Conservation (phyloP, 2,329 filamentous ascomycete genomes). For the Blastomyces percursus region DNA sequence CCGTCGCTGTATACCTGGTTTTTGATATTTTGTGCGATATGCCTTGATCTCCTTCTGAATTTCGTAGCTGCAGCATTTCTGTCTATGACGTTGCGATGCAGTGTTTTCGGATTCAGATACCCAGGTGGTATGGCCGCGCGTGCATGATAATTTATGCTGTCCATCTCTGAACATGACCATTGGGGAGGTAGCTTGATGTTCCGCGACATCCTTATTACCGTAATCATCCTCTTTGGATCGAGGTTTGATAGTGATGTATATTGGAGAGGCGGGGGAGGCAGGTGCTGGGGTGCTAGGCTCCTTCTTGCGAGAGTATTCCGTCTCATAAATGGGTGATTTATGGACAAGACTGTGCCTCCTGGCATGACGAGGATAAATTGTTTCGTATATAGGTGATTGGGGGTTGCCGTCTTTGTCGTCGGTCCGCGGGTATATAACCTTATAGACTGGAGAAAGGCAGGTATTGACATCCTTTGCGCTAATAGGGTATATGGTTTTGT, state of each 20-base stretch:
- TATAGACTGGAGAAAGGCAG: neutral
- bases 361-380: neutral
- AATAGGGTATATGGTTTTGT: constrained; percentile 4
- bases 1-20: neutral
- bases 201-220: neutral
- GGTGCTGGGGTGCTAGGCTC: neutral
- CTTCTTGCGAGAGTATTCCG: neutral
- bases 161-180: neutral
- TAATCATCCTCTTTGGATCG: neutral
- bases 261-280: neutral
- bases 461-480: neutral
- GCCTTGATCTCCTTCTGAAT: neutral
- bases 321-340: neutral
- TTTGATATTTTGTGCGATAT: neutral
- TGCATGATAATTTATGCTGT: neutral
- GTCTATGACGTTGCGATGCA: neutral
- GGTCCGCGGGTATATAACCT: neutral
- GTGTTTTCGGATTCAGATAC: neutral
- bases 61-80: neutral
- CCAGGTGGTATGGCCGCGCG: neutral
- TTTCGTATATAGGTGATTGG: constrained; percentile 1
- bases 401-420: neutral
- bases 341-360: neutral
- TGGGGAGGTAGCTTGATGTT: neutral
- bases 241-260: neutral